phyloP scores from a whole-genome alignment of 148 eudicot genomes.

The Selenicereus undatus region DNA sequence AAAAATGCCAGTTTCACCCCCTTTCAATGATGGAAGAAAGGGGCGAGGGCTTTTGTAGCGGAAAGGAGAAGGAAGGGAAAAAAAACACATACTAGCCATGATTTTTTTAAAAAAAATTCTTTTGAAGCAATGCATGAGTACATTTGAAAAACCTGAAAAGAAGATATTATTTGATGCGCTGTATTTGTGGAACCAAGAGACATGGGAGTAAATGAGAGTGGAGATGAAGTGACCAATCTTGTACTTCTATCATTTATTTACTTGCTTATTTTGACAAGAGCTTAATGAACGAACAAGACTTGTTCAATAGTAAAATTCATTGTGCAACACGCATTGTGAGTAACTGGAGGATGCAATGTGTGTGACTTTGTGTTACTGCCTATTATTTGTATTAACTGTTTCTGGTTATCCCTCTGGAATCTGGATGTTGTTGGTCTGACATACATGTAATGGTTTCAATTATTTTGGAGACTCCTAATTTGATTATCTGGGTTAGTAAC shows the following conservation, averaged over 20 bases:
- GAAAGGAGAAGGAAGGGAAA: not conserved
- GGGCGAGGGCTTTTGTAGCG: not conserved
- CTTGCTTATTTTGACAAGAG: not conserved
- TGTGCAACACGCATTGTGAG: too few relatives aligned
- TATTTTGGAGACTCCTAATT: not conserved
- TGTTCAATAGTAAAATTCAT: not conserved
- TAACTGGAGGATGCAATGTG: not conserved
- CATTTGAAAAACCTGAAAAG: not conserved
- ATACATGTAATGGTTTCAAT: not conserved
- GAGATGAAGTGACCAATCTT: not conserved
- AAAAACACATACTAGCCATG: too few relatives aligned
- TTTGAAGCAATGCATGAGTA: not conserved
- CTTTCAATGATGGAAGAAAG: not conserved
- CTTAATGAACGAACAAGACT: not conserved
- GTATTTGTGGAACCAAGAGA: not conserved
- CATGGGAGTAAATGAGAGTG: not conserved
- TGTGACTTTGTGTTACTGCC: not conserved
- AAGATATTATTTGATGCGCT: too few relatives aligned
- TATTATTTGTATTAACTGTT: not conserved
- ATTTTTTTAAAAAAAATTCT: too few relatives aligned
- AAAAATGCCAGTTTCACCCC: not conserved
- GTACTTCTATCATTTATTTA: too few relatives aligned
- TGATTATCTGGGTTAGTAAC: not conserved
- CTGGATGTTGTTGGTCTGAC: not conserved
- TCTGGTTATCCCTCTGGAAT: not conserved